Evolutionary conservation across 2,329 filamentous ascomycete genomes (phyloP), one percentile per base, ranked within the genome.

Genomic region (Calonectria honghensis): DNA sequence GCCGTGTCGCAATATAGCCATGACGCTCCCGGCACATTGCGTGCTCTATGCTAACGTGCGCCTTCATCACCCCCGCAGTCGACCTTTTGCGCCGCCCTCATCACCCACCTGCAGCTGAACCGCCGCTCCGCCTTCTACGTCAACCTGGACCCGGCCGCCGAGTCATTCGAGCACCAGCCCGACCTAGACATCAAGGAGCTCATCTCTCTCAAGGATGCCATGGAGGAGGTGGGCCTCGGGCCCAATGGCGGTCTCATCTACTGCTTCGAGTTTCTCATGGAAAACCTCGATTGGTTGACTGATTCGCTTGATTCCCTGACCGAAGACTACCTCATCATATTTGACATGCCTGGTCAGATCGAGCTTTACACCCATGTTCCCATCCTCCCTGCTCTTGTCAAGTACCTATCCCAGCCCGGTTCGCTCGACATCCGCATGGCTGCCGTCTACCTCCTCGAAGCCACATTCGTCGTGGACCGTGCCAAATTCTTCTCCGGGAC

Each of bases 311-410:
- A 98, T 80, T 91, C 93, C 52, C 89, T 98, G 72, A 96, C 95
- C 13, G 97, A 99, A 81, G 97, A 98, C 81, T 98, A 98, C 85
- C 91, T 99, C 76, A 98, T 98, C 85, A 94, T 99, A 77, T 96
- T 99, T 87, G 97, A 99, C 86, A 98, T 98, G 94, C 97, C 97
- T 0, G 97, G 97, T 72, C 97, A 99, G 88, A 98, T 99, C 85
- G 97, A 99, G 87, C 92, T 99, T 18, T 99, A 98, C 87, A 98
- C 96, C 3, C 97, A 99, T 84, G 94, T 98, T 41, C 97, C 97
- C 50, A 94, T 99, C 78, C 89, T 99, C 39, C 97, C 97, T 1
- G 91, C 93, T 27, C 91, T 99, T 63, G 93, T 96, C 78, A 94
- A 93, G 81, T 95, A 95, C 83, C 90, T 98, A 67, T 95, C 94